Base-by-base conservation (phyloP, 1,284 basidiomycete species). In the Tranzscheliella williamsii region DNA sequence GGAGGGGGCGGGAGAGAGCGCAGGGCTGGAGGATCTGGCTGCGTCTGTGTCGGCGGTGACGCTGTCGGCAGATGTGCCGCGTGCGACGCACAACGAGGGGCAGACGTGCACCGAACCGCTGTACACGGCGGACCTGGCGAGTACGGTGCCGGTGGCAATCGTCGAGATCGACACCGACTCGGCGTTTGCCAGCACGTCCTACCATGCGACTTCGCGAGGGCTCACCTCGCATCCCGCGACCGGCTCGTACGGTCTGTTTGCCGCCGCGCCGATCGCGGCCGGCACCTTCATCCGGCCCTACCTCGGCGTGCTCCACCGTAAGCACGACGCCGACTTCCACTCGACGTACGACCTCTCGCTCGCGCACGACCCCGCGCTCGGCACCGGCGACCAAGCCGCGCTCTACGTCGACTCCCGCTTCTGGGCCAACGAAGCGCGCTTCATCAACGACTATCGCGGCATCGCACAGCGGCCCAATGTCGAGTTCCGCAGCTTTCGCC, bases 171-270 rank as follows among this genome's bases (percentile, higher is more conserved):
- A 56, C 34, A 17, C 32, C 15, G 9, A 13, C 0, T 48, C 58
- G 5, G 43, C 58, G 1, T 62, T 45, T 46, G 29, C 29, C 36
- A 38, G 47, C 6, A 52, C 50, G 7, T 55, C 46, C 0, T 62
- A 38, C 27, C 58, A 62, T 24, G 55, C 58, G 4, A 55, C 42
- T 16, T 47, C 42, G 15, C 47, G 48, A 17, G 38, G 45, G 8
- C 47, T 67, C n/a, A 44, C 18, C 20, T 33, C 20, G 16, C 90
- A 91, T 79, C 90, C 91, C 18, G 88, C 90, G n/a, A 73, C 78
- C 44, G 89, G 90, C 1, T 91, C 95, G 73, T 81, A 79, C 62
- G 91, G 91, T 1, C 81, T 95, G 13, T 93, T 93, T 76, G 86
- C 90, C 6, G 79, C 81, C 18, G 86, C 90, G 6, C 78, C 81